Base-by-base conservation (phyloP, 768 basidiomycete species). In the Dendrothele bispora region DNA sequence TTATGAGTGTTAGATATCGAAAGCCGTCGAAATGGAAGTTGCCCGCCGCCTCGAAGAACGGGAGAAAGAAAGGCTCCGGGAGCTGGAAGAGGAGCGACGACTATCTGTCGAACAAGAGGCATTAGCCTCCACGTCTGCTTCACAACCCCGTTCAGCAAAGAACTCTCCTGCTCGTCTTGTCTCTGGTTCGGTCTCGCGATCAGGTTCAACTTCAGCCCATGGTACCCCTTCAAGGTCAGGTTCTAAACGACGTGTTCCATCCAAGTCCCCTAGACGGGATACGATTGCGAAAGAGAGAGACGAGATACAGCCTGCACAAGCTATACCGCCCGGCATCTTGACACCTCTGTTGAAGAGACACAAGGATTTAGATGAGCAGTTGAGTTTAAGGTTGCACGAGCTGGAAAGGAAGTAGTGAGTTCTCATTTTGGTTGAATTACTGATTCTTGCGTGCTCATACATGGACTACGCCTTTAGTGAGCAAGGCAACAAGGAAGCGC, bases 371-470 rank as follows among this genome's bases (percentile, higher is more conserved):
- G 88, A 88, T 55, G 72, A 80, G 41, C 84, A 87, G 61, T 70
- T 89, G 42, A 78, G 80, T 55, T 63, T 65, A 47, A 76, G 87
- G 29, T 69, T 89, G 41, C 71, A 78, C 36, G 87, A 89, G 53
- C 72, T 89, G 27, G 87, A 88, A 69, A 75, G 72, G 59, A 87
- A 83, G 67, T 79, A 84, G 88, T 89, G 54, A 49, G 85, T 78
- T 12, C 28, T 49, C 42, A 37, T 46, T 40, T n/a, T n/a, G n/a
- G n/a, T n/a, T n/a, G n/a, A n/a, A n/a, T n/a, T n/a, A n/a, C n/a
- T n/a, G n/a, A n/a, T n/a, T n/a, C n/a, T n/a, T n/a, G n/a, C n/a
- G n/a, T n/a, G n/a, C n/a, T n/a, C n/a, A n/a, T n/a, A n/a, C n/a
- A 27, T 46, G 41, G 26, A 48, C 50, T 32, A 11, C 43, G 36